Percentiles rank a stretch among this genome's conserved stretches.
Evolutionary conservation across 139 green algal genomes (phyloP).

Genomic region (Chlorella vulgaris): DNA sequence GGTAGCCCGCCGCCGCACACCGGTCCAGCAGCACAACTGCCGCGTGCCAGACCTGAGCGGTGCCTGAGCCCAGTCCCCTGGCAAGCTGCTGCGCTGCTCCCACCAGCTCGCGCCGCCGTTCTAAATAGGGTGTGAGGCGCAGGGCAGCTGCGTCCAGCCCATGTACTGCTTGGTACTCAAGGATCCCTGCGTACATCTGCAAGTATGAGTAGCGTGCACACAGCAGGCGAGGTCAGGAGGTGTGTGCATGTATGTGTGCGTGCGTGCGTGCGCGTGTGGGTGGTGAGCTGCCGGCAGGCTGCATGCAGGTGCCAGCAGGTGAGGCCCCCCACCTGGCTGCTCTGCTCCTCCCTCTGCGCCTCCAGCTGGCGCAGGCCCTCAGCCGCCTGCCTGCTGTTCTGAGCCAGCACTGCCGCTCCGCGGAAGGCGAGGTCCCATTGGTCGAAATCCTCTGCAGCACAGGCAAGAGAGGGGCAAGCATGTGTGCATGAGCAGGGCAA

Average conservation of each 20-base stretch:
- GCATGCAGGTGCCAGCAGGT: no score
- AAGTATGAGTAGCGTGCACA: no score
- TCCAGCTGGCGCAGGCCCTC: slow-evolving; percentile 20
- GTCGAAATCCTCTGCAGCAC: slow-evolving; percentile 28
- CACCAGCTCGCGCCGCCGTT: not conserved
- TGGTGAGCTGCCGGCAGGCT: no score
- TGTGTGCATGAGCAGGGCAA: not conserved
- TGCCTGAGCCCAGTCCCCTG: not conserved
- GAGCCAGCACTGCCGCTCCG: not conserved
- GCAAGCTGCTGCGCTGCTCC: not conserved
- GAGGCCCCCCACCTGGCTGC: no score
- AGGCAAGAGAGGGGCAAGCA: not conserved
- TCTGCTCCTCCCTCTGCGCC: not conserved
- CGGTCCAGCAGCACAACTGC: slow-evolving; percentile 29
- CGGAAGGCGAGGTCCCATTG: not conserved
- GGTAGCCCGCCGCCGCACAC: not conserved
- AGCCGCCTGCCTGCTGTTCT: no score
- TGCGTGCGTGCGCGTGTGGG: no score
- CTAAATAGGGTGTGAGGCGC: not conserved
- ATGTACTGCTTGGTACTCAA: no score
- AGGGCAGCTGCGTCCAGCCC: no score
- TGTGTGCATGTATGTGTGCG: no score
- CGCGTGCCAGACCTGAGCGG: not conserved
- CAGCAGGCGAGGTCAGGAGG: no score
- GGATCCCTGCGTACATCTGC: no score